phyloP scores from a whole-genome alignment of 805 yeast genomes.

The Cyberlindnera nakhonratchasimensis region DNA sequence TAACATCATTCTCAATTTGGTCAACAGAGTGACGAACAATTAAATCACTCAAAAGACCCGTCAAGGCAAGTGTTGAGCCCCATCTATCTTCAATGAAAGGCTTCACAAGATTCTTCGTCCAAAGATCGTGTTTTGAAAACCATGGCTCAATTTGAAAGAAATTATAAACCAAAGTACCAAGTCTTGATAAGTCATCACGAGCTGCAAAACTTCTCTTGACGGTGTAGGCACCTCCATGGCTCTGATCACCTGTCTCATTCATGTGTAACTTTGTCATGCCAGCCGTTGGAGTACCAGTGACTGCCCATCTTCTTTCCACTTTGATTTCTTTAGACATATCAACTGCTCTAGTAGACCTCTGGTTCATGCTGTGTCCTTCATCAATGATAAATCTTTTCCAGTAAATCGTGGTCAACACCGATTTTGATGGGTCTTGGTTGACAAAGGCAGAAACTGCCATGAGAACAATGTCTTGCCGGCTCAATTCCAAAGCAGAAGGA shows the following conservation, averaged over 20 bases:
- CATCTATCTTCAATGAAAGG: conserved; percentile 42
- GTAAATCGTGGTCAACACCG: conserved; percentile 39
- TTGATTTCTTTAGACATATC: conserved; percentile 43
- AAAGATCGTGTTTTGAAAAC: conserved; percentile 41
- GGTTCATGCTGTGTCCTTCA: conserved; percentile 66
- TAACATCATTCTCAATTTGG: conserved; percentile 53
- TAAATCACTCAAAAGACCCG: conserved; percentile 41
- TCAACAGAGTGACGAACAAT: conserved; percentile 54
- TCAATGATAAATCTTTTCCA: conserved; percentile 76
- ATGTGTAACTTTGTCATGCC: conserved; percentile 60
- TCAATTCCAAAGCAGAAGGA: conserved; percentile 29
- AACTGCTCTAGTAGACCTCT: conserved; percentile 48
- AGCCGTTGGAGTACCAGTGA: conserved; percentile 73
- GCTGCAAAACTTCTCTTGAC: conserved; percentile 50
- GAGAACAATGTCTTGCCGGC: conserved; percentile 50
- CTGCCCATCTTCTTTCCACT: conserved; percentile 69
- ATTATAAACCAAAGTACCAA: conserved; percentile 50
- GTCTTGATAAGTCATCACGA: conserved; percentile 47
- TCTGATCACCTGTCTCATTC: conserved; percentile 18
- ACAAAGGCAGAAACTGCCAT: conserved; percentile 47
- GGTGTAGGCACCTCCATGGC: conserved; percentile 32
- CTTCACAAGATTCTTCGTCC: conserved; percentile 44
- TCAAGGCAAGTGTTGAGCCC: conserved; percentile 41
- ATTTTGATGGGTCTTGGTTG: conserved; percentile 34
- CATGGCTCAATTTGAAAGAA: conserved; percentile 61